Evolutionary conservation across 352 stramenopile genomes (phyloP), one percentile per base, ranked within the genome.

Genomic region (Phytophthora hybrid): DNA sequence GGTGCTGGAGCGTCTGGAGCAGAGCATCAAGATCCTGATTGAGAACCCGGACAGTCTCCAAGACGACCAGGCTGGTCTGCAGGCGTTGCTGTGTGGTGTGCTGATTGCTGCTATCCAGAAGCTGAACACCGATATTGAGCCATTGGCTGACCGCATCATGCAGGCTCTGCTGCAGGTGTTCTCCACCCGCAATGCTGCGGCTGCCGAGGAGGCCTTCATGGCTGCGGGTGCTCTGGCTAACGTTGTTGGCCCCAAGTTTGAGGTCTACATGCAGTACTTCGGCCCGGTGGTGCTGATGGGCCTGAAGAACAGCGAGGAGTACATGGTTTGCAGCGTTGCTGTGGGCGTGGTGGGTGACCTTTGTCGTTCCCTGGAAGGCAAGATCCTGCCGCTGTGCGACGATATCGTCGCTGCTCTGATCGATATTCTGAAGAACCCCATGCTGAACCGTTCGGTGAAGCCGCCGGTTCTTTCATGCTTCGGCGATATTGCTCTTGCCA

Each of bases 171-270:
- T 99, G 41, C 87, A 98, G 76, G 97, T 99, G 2, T 97, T 99
- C 64, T 92, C 94, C 73, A 97, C 85, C 1, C 93, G 96, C 63
- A 98, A 98, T 76, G 92, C 96, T 31, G 91, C 91, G 47, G 96
- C 93, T 66, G 96, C 98, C 51, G 97, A 99, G 74, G 97, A 99
- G 81, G 96, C 96, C 32, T 98, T 99, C 69, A 97, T 98, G 83
- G 94, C 97, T 8, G 93, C 97, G 34, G 96, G 96, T 37, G 93
- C 95, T 3, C 74, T 99, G 39, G 94, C 93, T n/a, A 97, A 98
- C 62, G 92, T 93, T 51, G 77, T 99, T 53, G 96, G 98, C 34
- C 68, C 79, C n/a, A 90, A 98, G 58, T 98, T 98, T 64, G 85
- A 97, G 63, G 97, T 98, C 73, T 99, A 99, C 85, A 98, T 99